Percentiles rank a stretch among this genome's conserved stretches.
phyloP scores from a whole-genome alignment of 2,329 filamentous ascomycete genomes.

The Fusarium longipes region DNA sequence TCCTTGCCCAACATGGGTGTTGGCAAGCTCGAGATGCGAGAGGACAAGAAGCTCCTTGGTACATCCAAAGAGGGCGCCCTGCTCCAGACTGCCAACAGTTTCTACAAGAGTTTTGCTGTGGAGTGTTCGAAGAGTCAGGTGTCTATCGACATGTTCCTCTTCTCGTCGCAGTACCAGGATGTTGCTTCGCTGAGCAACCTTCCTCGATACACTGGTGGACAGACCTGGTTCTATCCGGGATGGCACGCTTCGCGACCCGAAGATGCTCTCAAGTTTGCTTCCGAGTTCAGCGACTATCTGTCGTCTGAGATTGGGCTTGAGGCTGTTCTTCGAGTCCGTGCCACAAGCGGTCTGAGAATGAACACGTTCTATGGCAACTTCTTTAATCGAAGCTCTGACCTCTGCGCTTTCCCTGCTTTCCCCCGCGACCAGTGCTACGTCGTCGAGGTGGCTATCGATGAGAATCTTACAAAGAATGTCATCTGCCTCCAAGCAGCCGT shows the following conservation, averaged over 20 bases:
- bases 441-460: constrained; percentile 97
- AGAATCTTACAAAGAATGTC: constrained; percentile 89
- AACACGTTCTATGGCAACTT: constrained; percentile 99
- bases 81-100: constrained; percentile 91
- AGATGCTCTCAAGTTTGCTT: constrained; percentile 97
- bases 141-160: constrained; percentile 98
- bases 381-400: constrained; percentile 97
- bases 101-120: constrained; percentile 99
- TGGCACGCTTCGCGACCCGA: constrained; percentile 96
- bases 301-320: constrained; percentile 96
- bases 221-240: constrained; percentile 98
- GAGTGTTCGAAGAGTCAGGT: constrained; percentile 99
- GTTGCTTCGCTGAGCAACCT: constrained; percentile 96
- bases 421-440: constrained; percentile 97
- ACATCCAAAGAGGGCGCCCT: constrained; percentile 91
- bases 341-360: constrained; percentile 94
- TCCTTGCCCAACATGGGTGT: constrained; percentile 90
- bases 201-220: constrained; percentile 94
- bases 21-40: constrained; percentile 90
- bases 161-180: constrained; percentile 96
- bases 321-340: constrained; percentile 93
- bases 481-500: constrained; percentile 95
- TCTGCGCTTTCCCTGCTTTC: constrained; percentile 98
- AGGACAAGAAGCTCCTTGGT: constrained; percentile 95
- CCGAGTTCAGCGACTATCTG: constrained; percentile 96